Evolutionary conservation across 1,284 basidiomycete species (phyloP).

Genomic region (Pisolithus thermaeus): DNA sequence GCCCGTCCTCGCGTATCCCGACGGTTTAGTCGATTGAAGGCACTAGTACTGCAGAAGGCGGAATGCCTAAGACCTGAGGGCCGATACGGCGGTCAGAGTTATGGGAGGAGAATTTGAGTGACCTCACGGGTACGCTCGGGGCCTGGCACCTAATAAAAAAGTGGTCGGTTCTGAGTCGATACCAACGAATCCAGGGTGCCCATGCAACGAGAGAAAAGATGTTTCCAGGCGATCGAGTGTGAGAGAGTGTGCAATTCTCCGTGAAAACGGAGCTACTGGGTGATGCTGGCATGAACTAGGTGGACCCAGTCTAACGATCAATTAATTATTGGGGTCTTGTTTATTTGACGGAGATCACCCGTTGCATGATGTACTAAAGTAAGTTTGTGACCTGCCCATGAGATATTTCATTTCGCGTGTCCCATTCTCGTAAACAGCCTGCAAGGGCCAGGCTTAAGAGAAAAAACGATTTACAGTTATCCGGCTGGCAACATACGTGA

Average conservation of each 20-base stretch:
- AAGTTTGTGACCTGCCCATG: neutral
- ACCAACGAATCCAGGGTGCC: conserved; percentile 46
- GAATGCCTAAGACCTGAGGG: conserved; percentile 55
- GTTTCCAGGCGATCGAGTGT: conserved; percentile 81
- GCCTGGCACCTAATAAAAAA: conserved; percentile 2
- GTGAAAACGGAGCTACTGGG: conserved; percentile 17
- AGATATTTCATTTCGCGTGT: neutral
- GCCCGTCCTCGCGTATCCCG: conserved; percentile 3
- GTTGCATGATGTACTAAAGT: neutral
- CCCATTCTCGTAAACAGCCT: neutral
- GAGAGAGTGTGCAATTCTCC: conserved; percentile 27
- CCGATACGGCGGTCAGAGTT: conserved; percentile 52
- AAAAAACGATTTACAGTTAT: no score
- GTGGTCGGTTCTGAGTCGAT: conserved; percentile 17
- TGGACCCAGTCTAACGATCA: conserved; percentile 19
- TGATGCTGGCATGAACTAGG: conserved; percentile 13
- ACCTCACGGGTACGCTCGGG: conserved; percentile 42
- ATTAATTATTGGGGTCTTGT: neutral
- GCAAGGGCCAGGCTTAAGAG: no score
- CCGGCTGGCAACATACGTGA: no score
- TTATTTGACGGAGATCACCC: neutral
- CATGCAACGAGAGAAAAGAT: conserved; percentile 60
- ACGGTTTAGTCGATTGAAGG: conserved; percentile 42
- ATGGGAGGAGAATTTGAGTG: conserved; percentile 75
- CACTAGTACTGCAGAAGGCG: conserved; percentile 46